Evolutionary conservation across 257 asterid species (phyloP).

Genomic region (Fraxinus americana): DNA sequence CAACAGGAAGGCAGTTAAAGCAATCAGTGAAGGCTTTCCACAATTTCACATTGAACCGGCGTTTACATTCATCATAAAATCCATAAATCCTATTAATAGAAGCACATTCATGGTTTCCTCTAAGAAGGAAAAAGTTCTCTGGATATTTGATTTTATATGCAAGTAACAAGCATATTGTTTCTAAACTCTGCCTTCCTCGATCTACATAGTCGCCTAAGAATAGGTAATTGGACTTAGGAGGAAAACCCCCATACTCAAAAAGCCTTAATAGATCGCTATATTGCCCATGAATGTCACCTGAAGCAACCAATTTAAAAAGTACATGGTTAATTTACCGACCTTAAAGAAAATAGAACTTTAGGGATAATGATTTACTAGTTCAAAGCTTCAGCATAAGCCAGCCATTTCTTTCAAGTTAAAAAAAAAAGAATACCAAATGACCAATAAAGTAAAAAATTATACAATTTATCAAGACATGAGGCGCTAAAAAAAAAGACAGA

Average conservation of each 20-base stretch:
- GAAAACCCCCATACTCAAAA: slow-evolving; percentile 64
- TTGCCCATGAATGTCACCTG: slow-evolving; percentile 70
- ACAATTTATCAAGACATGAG: background rate
- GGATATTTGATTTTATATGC: slow-evolving; percentile 64
- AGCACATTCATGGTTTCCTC: slow-evolving; percentile 69
- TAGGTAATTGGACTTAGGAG: slow-evolving; percentile 62
- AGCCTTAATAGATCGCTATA: slow-evolving; percentile 67
- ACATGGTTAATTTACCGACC: slow-evolving; percentile 18
- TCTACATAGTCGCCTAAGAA: slow-evolving; percentile 64
- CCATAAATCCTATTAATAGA: slow-evolving; percentile 62
- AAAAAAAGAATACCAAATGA: background rate
- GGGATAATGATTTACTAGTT: slow-evolving; percentile 12
- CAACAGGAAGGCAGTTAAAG: slow-evolving; percentile 66
- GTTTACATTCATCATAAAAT: slow-evolving; percentile 63
- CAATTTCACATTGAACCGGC: slow-evolving; percentile 59
- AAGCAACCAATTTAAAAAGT: slow-evolving; percentile 10
- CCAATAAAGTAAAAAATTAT: background rate
- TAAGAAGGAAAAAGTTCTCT: slow-evolving; percentile 58
- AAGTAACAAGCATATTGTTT: slow-evolving; percentile 62
- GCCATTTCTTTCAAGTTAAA: background rate
- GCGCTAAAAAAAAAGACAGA: background rate
- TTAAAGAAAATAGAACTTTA: slow-evolving; percentile 16
- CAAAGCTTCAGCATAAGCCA: slow-evolving; percentile 14
- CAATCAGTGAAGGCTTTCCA: slow-evolving; percentile 65
- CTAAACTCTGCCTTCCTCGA: slow-evolving; percentile 63